Conservation (phyloP, 345 rosid species). For the Toxicodendron radicans region DNA sequence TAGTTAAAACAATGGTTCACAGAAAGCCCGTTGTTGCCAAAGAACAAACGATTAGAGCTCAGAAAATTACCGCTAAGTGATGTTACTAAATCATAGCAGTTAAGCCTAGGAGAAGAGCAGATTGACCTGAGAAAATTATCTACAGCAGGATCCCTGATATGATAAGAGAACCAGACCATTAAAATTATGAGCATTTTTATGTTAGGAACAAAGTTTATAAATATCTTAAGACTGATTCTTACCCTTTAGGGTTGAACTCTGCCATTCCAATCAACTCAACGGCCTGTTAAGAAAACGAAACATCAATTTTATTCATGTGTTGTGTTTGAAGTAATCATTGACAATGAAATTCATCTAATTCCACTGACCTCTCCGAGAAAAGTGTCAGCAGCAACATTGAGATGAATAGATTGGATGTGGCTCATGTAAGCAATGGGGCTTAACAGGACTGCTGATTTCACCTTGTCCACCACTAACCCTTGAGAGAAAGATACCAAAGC, state of each 20-base stretch:
- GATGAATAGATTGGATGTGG: constrained; percentile 74
- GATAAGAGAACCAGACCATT: not conserved
- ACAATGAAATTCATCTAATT: not conserved
- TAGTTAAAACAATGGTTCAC: not conserved
- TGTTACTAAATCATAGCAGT: constrained; percentile 70
- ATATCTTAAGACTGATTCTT: constrained; percentile 9
- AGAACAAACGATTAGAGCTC: not conserved
- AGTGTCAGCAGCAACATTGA: constrained; percentile 54
- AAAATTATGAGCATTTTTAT: not conserved
- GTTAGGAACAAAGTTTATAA: no score
- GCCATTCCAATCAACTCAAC: constrained; percentile 45
- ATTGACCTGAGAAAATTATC: constrained; percentile 40
- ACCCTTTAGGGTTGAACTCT: constrained; percentile 90
- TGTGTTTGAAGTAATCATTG: not conserved
- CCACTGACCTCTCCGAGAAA: constrained; percentile 77
- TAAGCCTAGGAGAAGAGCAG: constrained; percentile 58
- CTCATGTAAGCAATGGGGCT: constrained; percentile 91
- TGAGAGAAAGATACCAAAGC: constrained; percentile 79
- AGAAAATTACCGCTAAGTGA: constrained; percentile 60
- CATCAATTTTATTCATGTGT: no score
- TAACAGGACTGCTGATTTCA: constrained; percentile 68
- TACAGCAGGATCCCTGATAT: constrained; percentile 45
- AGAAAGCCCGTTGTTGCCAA: not conserved
- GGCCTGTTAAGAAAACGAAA: constrained; percentile 36
- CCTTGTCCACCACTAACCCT: constrained; percentile 56